Evolutionary conservation across 106 monocot genomes (phyloP).

Genomic region (Platanthera guangdongensis): DNA sequence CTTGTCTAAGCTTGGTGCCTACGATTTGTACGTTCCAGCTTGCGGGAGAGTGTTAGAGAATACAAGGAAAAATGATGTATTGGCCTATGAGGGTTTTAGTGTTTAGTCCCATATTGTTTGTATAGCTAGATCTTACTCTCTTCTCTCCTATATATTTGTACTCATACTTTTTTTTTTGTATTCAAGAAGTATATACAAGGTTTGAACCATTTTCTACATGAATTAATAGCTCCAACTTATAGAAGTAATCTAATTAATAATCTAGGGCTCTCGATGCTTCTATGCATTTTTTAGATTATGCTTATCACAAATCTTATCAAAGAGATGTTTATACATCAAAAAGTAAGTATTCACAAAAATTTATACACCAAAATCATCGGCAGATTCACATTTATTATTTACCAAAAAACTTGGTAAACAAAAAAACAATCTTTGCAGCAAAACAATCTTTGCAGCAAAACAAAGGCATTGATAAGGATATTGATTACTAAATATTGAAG

Average conservation of each 20-base stretch:
- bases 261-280: background rate
- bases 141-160: no score
- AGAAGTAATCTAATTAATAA: background rate
- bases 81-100: no score
- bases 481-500: conserved; percentile 1
- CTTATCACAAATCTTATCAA: background rate
- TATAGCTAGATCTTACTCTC: no score
- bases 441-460: background rate
- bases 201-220: no score
- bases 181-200: no score
- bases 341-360: background rate
- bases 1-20: no score
- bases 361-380: background rate
- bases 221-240: background rate
- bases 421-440: background rate
- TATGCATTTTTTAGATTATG: background rate
- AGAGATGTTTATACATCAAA: background rate
- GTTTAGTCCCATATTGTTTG: no score
- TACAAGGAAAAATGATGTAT: no score
- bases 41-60: no score
- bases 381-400: background rate
- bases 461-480: background rate
- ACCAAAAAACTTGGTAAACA: background rate
- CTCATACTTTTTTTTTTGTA: no score
- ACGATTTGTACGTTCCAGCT: no score